phyloP scores from a whole-genome alignment of 1,284 basidiomycete species.

The Cryptococcus amylolentus region DNA sequence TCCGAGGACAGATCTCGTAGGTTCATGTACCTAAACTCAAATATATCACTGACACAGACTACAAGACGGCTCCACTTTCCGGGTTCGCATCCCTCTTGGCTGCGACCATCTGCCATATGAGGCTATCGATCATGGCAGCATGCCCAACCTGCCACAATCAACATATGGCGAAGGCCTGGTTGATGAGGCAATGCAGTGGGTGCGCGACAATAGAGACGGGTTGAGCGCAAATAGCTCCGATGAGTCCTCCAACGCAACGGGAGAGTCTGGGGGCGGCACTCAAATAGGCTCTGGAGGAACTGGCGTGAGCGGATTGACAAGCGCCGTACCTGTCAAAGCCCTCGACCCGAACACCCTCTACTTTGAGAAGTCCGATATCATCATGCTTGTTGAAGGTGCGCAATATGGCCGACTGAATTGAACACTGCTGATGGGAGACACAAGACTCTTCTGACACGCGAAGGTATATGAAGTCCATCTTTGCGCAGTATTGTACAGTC shows the following conservation, averaged over 20 bases:
- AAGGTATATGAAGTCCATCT: constrained; percentile 42
- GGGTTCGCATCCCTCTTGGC: constrained; percentile 26
- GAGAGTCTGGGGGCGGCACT: constrained; percentile 5
- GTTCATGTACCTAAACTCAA: not conserved
- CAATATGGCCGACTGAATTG: not conserved
- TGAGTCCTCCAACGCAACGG: constrained; percentile 16
- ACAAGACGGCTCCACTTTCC: constrained; percentile 43
- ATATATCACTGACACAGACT: not conserved
- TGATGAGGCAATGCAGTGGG: constrained; percentile 46
- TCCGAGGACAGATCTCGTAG: constrained; percentile 33
- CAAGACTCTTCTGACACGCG: constrained; percentile 35
- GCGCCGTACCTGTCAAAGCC: constrained; percentile 17
- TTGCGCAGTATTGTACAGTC: constrained; percentile 48
- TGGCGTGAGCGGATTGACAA: not conserved
- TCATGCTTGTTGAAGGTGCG: constrained; percentile 45
- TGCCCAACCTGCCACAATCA: constrained; percentile 1
- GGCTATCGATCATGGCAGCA: constrained; percentile 23
- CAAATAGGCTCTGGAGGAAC: constrained; percentile 1
- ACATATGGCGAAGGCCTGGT: constrained; percentile 39
- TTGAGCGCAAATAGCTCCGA: constrained; percentile 17
- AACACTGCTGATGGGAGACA: not conserved
- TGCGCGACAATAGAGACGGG: constrained; percentile 19
- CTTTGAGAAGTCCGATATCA: constrained; percentile 43
- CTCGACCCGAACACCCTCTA: constrained; percentile 42
- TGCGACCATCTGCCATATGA: constrained; percentile 36